Percentiles rank a stretch among this genome's conserved stretches.
phyloP scores from a whole-genome alignment of 257 asterid species.

The Fraxinus cuspidata region DNA sequence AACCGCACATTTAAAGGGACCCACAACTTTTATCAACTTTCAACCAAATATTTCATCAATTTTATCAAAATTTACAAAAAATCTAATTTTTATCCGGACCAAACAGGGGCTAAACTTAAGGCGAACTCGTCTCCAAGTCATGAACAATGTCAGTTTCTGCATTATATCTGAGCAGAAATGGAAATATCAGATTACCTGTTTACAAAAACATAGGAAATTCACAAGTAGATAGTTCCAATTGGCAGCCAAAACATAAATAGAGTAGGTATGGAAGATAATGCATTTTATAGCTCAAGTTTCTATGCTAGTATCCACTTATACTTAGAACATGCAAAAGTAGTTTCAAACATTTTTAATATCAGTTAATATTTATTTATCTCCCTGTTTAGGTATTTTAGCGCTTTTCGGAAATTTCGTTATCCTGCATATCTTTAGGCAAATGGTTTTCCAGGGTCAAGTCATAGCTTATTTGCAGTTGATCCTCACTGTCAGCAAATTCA shows the following conservation, averaged over 20 bases:
- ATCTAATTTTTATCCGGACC: too few species aligned
- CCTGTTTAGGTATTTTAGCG: too few species aligned
- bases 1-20: too few species aligned
- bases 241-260: neutral
- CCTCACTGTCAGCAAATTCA: neutral
- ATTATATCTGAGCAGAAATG: neutral
- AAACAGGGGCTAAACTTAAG: neutral
- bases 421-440: neutral
- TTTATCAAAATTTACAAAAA: too few species aligned
- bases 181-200: too few species aligned
- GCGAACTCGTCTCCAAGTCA: neutral
- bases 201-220: neutral
- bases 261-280: neutral
- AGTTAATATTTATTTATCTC: neutral
- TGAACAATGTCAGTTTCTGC: neutral
- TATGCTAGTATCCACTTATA: neutral
- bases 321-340: neutral
- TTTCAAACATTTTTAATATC: neutral
- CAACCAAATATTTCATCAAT: too few species aligned
- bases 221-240: neutral
- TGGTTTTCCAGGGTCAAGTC: neutral
- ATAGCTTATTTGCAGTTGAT: neutral
- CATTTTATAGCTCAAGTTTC: neutral
- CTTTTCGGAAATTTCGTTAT: neutral
- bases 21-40: too few species aligned